Conservation (phyloP, 352 stramenopile genomes). For the Globisporangium orthogonon region DNA sequence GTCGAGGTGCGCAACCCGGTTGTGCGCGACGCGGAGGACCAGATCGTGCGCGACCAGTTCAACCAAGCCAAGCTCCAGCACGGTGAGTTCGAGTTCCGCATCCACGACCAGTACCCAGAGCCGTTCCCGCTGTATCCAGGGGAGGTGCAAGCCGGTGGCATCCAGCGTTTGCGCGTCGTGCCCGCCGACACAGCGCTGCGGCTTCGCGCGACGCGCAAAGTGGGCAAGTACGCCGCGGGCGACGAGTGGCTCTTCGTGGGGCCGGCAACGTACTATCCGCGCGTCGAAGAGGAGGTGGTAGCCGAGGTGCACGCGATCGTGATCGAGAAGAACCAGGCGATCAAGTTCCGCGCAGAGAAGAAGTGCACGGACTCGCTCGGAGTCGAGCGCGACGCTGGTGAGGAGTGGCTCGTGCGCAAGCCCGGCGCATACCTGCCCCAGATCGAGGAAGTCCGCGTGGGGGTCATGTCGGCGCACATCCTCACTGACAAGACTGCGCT, state of each 20-base stretch:
- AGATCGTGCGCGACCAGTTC: constrained; percentile 58
- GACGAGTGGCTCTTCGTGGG: constrained; percentile 79
- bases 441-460: constrained; percentile 67
- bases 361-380: constrained; percentile 68
- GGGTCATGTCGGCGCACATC: constrained; percentile 52
- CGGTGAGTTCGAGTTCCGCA: constrained; percentile 69
- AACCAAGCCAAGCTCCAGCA: constrained; percentile 74
- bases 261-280: constrained; percentile 66
- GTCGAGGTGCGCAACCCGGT: constrained; percentile 72
- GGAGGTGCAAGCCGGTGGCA: constrained; percentile 48
- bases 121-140: constrained; percentile 72
- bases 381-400: constrained; percentile 51
- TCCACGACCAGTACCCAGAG: constrained; percentile 70
- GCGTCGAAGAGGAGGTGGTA: constrained; percentile 68
- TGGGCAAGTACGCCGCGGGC: constrained; percentile 43
- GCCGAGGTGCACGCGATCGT: constrained; percentile 45
- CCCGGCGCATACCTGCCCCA: constrained; percentile 68
- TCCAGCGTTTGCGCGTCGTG: constrained; percentile 55
- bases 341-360: constrained; percentile 79
- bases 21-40: constrained; percentile 32
- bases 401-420: constrained; percentile 75
- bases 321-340: constrained; percentile 73
- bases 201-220: constrained; percentile 53
- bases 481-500: constrained; percentile 60
- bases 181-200: constrained; percentile 54